Base-by-base conservation (phyloP, 2,329 filamentous ascomycete genomes). In the Paracamarosporium sp. region DNA sequence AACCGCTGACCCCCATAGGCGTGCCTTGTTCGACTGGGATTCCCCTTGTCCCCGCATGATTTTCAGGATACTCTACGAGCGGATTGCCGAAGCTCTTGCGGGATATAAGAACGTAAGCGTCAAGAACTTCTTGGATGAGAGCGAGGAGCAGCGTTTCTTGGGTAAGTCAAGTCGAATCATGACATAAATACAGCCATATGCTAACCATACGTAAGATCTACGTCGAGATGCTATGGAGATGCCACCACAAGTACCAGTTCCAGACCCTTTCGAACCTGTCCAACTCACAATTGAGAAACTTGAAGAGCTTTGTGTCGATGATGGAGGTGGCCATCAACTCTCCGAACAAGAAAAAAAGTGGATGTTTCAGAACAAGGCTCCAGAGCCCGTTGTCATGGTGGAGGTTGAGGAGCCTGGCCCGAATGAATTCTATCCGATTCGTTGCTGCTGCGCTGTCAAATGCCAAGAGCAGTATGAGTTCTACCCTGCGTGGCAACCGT, bases 41-140 rank as follows among this genome's bases (percentile, higher is more conserved):
- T 55, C 30, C 15, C 57, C 64, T 6, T 75, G 73, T 20, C 63
- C 68, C 0, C 64, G 72, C 2, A 51, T 53, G 0, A 36, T 74
- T 0, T 65, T 68, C 28, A 61, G 68, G 0, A 22, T 67, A 1
- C 69, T 74, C 6, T 74, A 70, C 25, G 70, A 72, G 53, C 59
- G 59, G 2, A 55, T 61, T 2, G 69, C 70, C 0, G 52, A 63
- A 7, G 60, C 55, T 0, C 31, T 73, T 4, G 65, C 62, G 0
- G 33, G 30, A 0, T 63, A 64, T 38, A 31, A 43, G 1, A 56
- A 59, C 6, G 44, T 71, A 15, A 55, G 17, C 0, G 41, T 72
- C 11, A 20, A 44, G 1, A 54, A 58, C 1, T 72, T 72, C 45
- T 55, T 70, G n/a, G 67, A 73, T 17, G 36, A 62, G 5, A 17